A percentile compares a stretch with the other conserved stretches of the same genome.
Evolutionary conservation across 345 rosid genomes (phyloP).

Genomic region (Clausena lansium): DNA sequence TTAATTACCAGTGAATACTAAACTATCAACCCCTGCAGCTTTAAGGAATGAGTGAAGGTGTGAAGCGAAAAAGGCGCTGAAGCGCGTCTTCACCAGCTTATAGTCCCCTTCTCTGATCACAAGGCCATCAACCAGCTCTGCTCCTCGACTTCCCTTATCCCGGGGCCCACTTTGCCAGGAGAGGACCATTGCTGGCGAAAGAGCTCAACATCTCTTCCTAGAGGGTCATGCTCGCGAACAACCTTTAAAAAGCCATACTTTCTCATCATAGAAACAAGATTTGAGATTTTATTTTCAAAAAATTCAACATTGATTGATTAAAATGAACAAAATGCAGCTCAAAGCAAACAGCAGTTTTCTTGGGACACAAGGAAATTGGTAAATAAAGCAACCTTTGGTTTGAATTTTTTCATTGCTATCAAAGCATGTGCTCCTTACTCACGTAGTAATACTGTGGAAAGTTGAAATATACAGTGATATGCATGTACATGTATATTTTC

Average conservation of each 20-base stretch:
- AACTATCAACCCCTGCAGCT: conserved; percentile 37
- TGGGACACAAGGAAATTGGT: no score
- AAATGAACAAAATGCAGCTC: no score
- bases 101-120: conserved; percentile 69
- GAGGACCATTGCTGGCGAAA: conserved; percentile 67
- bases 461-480: no score
- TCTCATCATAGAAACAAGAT: neutral
- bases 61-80: conserved; percentile 76
- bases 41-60: conserved; percentile 71
- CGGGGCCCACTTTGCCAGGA: conserved; percentile 54
- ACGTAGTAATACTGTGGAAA: no score
- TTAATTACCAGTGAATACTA: conserved; percentile 56
- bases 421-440: no score
- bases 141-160: conserved; percentile 51
- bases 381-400: no score
- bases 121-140: conserved; percentile 69
- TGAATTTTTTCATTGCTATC: no score
- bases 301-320: no score
- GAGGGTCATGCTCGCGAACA: conserved; percentile 74
- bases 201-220: conserved; percentile 72
- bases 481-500: neutral
- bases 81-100: conserved; percentile 75
- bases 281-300: no score
- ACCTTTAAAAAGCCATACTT: conserved; percentile 34
- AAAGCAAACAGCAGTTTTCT: no score